These are phyloP conservation scores for Delonix regia DNA, from an alignment of 306 rosid species.

Conservation along the genomic window DNA sequence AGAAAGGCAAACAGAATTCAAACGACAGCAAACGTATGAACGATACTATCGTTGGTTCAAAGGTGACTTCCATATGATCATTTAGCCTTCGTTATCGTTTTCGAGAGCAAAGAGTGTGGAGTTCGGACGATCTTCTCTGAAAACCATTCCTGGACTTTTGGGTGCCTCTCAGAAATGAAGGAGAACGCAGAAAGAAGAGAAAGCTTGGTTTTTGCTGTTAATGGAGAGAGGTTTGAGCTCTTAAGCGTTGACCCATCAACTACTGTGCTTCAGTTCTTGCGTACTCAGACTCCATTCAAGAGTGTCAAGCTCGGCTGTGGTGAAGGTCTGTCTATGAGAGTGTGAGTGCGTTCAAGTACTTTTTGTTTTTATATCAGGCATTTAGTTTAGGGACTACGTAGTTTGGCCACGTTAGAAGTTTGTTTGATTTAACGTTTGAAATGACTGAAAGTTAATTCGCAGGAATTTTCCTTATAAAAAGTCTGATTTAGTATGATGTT, in stretches of 20 bases:
- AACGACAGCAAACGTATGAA: too few species aligned
- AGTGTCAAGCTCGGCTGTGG: conserved; percentile 80
- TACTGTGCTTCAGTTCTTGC: conserved; percentile 59
- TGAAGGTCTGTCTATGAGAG: conserved; percentile 54
- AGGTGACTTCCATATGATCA: too few species aligned
- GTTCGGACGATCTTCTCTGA: not conserved
- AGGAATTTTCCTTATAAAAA: too few species aligned
- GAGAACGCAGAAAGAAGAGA: conserved; percentile 39
- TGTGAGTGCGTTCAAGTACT: not conserved
- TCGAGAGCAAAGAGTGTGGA: not conserved
- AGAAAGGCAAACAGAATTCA: too few species aligned
- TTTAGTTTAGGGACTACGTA: too few species aligned
- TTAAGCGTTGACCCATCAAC: conserved; percentile 51
- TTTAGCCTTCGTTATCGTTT: not conserved
- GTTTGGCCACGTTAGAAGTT: too few species aligned
- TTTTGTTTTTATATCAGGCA: not conserved
- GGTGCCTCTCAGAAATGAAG: not conserved
- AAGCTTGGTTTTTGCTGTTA: conserved; percentile 54
- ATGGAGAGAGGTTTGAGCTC: conserved; percentile 56
- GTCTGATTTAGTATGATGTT: too few species aligned
- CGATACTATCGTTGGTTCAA: too few species aligned
- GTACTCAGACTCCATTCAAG: conserved; percentile 55
- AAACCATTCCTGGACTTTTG: not conserved
- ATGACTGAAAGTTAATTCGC: too few species aligned
- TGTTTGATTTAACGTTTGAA: too few species aligned